Evolutionary conservation across 2,329 filamentous ascomycete genomes (phyloP).

Genomic region (Colletotrichum magnum): DNA sequence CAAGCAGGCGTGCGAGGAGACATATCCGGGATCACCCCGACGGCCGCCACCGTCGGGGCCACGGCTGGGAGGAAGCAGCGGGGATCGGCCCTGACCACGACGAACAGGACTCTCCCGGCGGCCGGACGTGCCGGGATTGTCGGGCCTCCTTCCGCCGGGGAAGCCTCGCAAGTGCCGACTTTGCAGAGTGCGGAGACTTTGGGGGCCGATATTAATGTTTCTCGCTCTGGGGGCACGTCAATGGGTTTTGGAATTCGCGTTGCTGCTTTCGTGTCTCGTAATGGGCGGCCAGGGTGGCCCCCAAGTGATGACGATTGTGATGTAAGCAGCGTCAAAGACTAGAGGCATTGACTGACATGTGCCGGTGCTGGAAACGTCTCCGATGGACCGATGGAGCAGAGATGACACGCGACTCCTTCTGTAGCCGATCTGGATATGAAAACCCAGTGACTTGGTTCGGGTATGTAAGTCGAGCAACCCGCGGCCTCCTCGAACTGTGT

Average conservation of each 20-base stretch:
- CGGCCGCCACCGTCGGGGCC: not conserved
- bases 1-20: not conserved
- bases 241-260: not conserved
- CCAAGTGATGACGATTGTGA: too few relatives aligned
- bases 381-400: not conserved
- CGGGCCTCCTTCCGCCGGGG: not conserved
- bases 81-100: not conserved
- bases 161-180: not conserved
- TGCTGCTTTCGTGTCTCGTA: too few relatives aligned
- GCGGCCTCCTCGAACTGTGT: not conserved
- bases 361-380: slow-evolving; percentile 12
- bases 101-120: not conserved
- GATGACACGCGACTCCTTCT: slow-evolving; percentile 3
- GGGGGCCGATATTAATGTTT: slow-evolving; percentile 22
- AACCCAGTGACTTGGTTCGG: not conserved
- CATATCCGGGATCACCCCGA: not conserved
- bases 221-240: not conserved
- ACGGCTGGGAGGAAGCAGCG: not conserved
- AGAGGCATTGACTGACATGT: slow-evolving; percentile 11
- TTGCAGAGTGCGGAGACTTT: not conserved
- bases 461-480: not conserved
- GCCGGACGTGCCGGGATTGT: not conserved
- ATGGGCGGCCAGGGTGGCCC: too few relatives aligned
- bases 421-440: not conserved
- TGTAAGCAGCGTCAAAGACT: too few relatives aligned